Percentiles rank a stretch among this genome's conserved stretches.
phyloP scores from a whole-genome alignment of 805 yeast genomes.

The Saccharomyces eubayanus region DNA sequence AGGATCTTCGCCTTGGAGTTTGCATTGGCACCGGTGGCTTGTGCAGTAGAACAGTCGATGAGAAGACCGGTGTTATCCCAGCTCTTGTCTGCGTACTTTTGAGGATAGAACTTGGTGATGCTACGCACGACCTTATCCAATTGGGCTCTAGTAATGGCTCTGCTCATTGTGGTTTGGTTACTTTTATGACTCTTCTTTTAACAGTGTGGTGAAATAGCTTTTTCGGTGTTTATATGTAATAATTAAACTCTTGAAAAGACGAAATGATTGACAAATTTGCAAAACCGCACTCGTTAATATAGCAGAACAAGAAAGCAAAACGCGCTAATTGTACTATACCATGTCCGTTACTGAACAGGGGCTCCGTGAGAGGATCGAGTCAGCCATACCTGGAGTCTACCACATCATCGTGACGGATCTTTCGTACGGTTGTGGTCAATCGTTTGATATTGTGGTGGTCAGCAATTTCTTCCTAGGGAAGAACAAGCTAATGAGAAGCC shows the following conservation, averaged over 20 bases:
- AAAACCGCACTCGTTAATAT: neutral
- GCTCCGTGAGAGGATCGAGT: slow-evolving; percentile 20
- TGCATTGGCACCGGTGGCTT: slow-evolving; percentile 11
- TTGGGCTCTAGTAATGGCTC: slow-evolving; percentile 20
- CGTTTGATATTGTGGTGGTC: slow-evolving; percentile 88
- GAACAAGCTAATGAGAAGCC: slow-evolving; percentile 76
- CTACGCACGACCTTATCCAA: slow-evolving; percentile 40
- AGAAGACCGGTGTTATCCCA: slow-evolving; percentile 97
- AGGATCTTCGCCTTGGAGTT: slow-evolving; percentile 33
- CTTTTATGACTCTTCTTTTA: neutral
- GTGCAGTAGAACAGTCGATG: slow-evolving; percentile 50
- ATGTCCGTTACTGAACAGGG: slow-evolving; percentile 15
- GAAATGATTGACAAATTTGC: neutral
- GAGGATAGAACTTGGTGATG: slow-evolving; percentile 74
- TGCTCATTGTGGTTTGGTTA: slow-evolving; percentile 11
- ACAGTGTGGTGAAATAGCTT: neutral
- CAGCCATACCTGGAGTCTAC: slow-evolving; percentile 21
- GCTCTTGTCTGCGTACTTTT: slow-evolving; percentile 66
- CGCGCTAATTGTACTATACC: neutral
- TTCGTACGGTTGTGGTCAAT: slow-evolving; percentile 95
- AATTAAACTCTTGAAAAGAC: neutral
- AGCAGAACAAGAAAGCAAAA: neutral
- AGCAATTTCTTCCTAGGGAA: slow-evolving; percentile 63
- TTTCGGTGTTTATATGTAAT: neutral
- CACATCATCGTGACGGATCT: slow-evolving; percentile 34